These are phyloP conservation scores for Chloris gayana DNA, from an alignment of 176 grass and related monocot genomes.

Conservation along the genomic window DNA sequence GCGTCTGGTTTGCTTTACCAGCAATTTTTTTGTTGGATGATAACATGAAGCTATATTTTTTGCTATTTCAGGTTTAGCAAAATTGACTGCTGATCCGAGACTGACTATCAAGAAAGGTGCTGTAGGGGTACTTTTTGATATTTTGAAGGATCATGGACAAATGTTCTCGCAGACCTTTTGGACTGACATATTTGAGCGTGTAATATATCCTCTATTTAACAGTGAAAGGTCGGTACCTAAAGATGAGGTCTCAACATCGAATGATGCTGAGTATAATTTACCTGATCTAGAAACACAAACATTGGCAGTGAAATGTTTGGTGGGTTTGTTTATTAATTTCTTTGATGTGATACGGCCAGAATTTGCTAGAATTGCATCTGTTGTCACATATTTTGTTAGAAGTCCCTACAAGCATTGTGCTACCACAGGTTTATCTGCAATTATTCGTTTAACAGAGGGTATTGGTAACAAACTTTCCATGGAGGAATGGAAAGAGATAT, in stretches of 20 bases:
- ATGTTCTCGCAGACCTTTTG: conserved; percentile 76
- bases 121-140: conserved; percentile 95
- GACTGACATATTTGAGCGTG: conserved; percentile 70
- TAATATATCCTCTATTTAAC: conserved; percentile 82
- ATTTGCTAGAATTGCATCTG: conserved; percentile 57
- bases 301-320: conserved; percentile 78
- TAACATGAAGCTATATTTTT: conserved; percentile 20
- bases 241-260: conserved; percentile 45
- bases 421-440: conserved; percentile 69
- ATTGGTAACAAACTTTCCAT: conserved; percentile 71
- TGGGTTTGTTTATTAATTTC: conserved; percentile 73
- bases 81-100: conserved; percentile 84
- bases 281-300: conserved; percentile 67
- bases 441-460: conserved; percentile 63
- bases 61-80: conserved; percentile 77
- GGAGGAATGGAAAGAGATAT: conserved; percentile 79
- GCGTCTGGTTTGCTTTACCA: conserved; percentile 13
- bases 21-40: conserved; percentile 8
- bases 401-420: conserved; percentile 90
- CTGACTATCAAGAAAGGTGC: conserved; percentile 83
- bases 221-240: conserved; percentile 38
- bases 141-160: conserved; percentile 91
- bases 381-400: conserved; percentile 70
- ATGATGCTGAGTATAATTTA: conserved; percentile 53
- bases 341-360: conserved; percentile 73